These are phyloP conservation scores for Raphanus raphanistrum DNA, from an alignment of 345 rosid species.

Conservation along the genomic window DNA sequence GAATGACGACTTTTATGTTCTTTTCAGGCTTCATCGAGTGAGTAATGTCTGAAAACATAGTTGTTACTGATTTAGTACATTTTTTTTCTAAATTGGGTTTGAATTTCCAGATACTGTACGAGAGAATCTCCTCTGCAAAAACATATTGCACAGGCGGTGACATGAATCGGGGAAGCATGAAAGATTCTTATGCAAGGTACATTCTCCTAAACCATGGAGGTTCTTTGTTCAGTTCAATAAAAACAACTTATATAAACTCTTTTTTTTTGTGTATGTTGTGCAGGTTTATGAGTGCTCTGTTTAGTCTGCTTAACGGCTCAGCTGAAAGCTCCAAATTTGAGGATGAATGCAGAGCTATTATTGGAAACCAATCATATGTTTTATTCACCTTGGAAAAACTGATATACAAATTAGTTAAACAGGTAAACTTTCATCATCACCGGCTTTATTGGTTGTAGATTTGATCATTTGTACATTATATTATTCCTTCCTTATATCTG, in stretches of 20 bases:
- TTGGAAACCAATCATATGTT: slow-evolving; percentile 90
- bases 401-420: slow-evolving; percentile 88
- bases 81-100: not conserved
- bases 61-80: not conserved
- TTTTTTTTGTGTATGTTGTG: slow-evolving; percentile 4
- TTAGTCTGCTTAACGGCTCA: slow-evolving; percentile 91
- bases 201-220: slow-evolving; percentile 16
- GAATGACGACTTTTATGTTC: slow-evolving; percentile 88
- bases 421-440: slow-evolving; percentile 40
- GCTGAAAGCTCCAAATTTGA: slow-evolving; percentile 88
- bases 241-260: not conserved
- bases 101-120: slow-evolving; percentile 60
- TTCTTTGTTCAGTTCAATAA: not conserved
- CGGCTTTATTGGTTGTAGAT: not conserved
- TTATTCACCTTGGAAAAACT: slow-evolving; percentile 93
- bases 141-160: slow-evolving; percentile 40
- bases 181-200: slow-evolving; percentile 77
- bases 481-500: not conserved
- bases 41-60: slow-evolving; percentile 19
- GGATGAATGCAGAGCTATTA: slow-evolving; percentile 93
- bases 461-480: not conserved
- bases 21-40: slow-evolving; percentile 91
- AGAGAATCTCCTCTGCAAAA: slow-evolving; percentile 81
- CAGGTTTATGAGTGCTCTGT: slow-evolving; percentile 80
- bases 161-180: slow-evolving; percentile 39